Conservation (phyloP, 2,329 filamentous ascomycete species). For the Metarhizium anisopliae region DNA sequence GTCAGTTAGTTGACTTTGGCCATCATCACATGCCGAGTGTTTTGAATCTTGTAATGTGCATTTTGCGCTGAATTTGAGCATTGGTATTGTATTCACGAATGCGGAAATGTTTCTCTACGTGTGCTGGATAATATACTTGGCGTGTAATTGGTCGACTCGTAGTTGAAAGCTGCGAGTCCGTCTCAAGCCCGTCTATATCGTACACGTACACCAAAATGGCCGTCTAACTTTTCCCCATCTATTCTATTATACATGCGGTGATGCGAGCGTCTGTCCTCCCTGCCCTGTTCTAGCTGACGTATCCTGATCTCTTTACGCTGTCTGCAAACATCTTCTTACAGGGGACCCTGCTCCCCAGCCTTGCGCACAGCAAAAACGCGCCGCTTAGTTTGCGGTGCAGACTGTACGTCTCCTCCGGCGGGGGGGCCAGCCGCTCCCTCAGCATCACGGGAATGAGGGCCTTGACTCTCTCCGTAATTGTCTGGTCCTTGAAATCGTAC, state of each 20-base stretch:
- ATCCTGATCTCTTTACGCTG: constrained; percentile 33
- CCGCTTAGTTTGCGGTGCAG: constrained; percentile 92
- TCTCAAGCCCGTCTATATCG: too few relatives aligned
- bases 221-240: too few relatives aligned
- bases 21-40: too few relatives aligned
- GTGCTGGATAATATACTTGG: too few relatives aligned
- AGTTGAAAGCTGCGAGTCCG: too few relatives aligned
- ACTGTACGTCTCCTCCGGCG: constrained; percentile 95
- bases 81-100: too few relatives aligned
- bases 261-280: not conserved
- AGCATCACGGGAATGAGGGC: constrained; percentile 89
- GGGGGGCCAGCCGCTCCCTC: constrained; percentile 75
- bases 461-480: constrained; percentile 89
- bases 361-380: constrained; percentile 85
- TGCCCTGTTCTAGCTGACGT: constrained; percentile 8
- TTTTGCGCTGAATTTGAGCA: too few relatives aligned
- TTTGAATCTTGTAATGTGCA: too few relatives aligned
- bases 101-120: too few relatives aligned
- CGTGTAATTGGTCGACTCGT: too few relatives aligned
- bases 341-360: constrained; percentile 70
- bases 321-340: constrained; percentile 73
- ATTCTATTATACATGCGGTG: not conserved
- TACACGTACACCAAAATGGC: too few relatives aligned
- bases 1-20: too few relatives aligned
- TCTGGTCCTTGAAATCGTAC: constrained; percentile 91